Evolutionary conservation across 2,329 filamentous ascomycete species (phyloP).

Genomic region (Ophiostoma populinum): DNA sequence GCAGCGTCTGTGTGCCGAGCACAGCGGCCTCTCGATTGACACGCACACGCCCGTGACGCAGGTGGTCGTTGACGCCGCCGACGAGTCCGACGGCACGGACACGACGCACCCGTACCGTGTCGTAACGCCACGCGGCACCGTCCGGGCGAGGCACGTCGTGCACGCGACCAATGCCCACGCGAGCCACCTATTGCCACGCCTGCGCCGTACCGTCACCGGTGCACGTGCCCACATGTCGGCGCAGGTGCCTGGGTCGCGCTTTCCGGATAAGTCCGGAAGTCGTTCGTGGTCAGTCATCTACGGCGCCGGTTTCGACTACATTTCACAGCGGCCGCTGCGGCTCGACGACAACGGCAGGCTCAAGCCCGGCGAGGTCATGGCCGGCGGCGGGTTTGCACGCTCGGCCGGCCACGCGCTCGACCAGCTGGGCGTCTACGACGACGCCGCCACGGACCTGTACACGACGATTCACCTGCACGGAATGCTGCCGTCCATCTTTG

Average conservation of each 20-base stretch:
- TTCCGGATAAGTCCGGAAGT: conserved; percentile 17
- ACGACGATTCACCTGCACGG: conserved; percentile 23
- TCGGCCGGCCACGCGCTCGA: conserved; percentile 24
- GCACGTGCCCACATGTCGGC: conserved; percentile 32
- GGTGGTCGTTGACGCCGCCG: conserved; percentile 11
- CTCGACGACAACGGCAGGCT: conserved; percentile 9
- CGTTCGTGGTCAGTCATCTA: conserved; percentile 35
- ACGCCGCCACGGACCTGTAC: conserved; percentile 23
- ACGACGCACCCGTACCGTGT: conserved; percentile 26
- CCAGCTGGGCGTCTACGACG: conserved; percentile 29
- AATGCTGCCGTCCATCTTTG: conserved; percentile 25
- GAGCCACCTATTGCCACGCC: conserved; percentile 30
- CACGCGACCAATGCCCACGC: conserved; percentile 41
- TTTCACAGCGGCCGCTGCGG: conserved; percentile 26
- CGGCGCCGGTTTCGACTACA: conserved; percentile 30
- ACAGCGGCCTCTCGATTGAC: conserved; percentile 20
- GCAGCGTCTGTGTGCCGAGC: conserved; percentile 21
- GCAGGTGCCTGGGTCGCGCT: conserved; percentile 23
- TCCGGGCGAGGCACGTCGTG: conserved; percentile 32
- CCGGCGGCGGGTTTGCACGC: conserved; percentile 33
- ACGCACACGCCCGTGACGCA: conserved; percentile 21
- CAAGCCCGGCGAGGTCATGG: conserved; percentile 28
- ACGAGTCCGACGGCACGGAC: not conserved
- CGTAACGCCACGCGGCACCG: conserved; percentile 25
- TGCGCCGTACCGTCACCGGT: conserved; percentile 28